Base-by-base conservation (phyloP, 768 basidiomycete species). In the Tubosaeta brunneosetosa region DNA sequence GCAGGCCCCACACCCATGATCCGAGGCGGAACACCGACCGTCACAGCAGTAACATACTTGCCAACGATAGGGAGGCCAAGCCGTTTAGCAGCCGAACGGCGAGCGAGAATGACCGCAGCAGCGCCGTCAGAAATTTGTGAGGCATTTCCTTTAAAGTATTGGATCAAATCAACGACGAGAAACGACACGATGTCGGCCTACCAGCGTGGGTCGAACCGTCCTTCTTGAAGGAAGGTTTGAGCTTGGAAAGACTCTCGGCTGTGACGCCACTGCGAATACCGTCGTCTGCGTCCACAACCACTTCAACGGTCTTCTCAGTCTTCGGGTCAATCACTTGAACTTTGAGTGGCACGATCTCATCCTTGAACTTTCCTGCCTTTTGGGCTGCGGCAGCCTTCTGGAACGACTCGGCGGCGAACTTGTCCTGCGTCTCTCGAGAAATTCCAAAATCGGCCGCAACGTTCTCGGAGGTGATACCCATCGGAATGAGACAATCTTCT, bases 381-480 rank as follows among this genome's bases (percentile, higher is more conserved):
- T 86, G 84, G 2, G 92, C 91, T 10, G 77, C 77, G 13, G 84
- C 82, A 8, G 93, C 93, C 66, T 90, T 90, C 62, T 85, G 83
- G 81, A 91, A 92, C 0, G 91, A 93, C 41, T 74, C 69, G 13
- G 91, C 91, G 6, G 93, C 85, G 61, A 94, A 94, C 51, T 76
- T 79, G 74, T 95, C 94, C 71, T 94, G 91, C n/a, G 68, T 71
- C 44, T 77, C 74, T 49, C 94, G 86, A 27, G 85, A 74, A 66
- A 95, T 82, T 53, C 75, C 74, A 69, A 79, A 94, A 50, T 91
- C 83, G 45, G 76, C 67, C 12, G 93, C 90, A 58, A 94, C 91
- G 66, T 93, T 93, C 74, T 94, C 92, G n/a, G 88, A 91, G 17
- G 94, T 94, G 74, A 94, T 85, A 33, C 93, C 94, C 90, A 92